phyloP scores from a whole-genome alignment of 495 filamentous ascomycete species.

The Evansstolkia leycettana region DNA sequence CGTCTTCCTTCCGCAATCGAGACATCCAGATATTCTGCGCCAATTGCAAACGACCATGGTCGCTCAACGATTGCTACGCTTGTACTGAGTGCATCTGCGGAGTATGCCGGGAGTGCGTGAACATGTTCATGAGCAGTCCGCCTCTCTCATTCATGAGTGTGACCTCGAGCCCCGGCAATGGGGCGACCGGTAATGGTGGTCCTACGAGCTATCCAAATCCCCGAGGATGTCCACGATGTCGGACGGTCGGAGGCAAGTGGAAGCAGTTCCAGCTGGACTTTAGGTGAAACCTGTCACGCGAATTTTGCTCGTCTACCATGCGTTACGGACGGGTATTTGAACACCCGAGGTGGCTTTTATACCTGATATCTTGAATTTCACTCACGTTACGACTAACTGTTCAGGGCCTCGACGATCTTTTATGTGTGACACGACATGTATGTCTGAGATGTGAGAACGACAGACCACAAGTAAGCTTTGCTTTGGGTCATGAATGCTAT shows the following conservation, averaged over 20 bases:
- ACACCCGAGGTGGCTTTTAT: background rate
- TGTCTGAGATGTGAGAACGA: background rate
- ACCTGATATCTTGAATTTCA: constrained; percentile 9
- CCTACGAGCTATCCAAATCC: constrained; percentile 30
- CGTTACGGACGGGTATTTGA: no score
- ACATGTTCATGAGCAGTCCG: constrained; percentile 52
- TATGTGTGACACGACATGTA: background rate
- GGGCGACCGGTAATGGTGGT: constrained; percentile 15
- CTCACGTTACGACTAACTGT: constrained; percentile 30
- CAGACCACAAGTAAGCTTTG: background rate
- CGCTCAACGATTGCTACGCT: constrained; percentile 70
- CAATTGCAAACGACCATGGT: constrained; percentile 58
- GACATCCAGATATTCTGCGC: constrained; percentile 83
- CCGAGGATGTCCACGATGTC: constrained; percentile 39
- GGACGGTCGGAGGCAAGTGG: constrained; percentile 36
- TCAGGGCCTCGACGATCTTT: constrained; percentile 1
- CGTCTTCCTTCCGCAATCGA: constrained; percentile 29
- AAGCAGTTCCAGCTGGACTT: constrained; percentile 43
- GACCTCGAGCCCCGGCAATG: constrained; percentile 28
- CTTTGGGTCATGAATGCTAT: constrained; percentile 1
- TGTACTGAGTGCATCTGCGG: constrained; percentile 94
- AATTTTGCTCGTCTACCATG: no score
- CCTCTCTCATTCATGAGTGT: constrained; percentile 24
- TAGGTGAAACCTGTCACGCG: constrained; percentile 20
- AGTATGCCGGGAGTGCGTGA: constrained; percentile 74